Percentiles rank a stretch among this genome's conserved stretches.
phyloP scores from a whole-genome alignment of 768 basidiomycete species.

The Tulasnella sp. region DNA sequence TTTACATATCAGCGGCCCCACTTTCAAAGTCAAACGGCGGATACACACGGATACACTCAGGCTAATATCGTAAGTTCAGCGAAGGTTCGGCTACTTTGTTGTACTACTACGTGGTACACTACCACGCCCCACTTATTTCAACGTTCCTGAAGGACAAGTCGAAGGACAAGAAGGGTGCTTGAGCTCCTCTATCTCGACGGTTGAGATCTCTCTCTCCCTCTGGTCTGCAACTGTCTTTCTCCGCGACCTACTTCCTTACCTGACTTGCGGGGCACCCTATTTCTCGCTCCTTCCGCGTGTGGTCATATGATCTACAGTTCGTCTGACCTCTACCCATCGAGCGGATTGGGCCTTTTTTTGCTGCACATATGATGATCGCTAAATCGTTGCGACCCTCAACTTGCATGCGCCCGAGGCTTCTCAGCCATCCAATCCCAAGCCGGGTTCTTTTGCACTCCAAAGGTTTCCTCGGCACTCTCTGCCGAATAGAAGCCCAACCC shows the following conservation, averaged over 20 bases:
- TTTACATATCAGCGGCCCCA: neutral
- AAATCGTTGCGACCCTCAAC: neutral
- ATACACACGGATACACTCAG: constrained; percentile 10
- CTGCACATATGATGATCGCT: no score
- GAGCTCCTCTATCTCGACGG: neutral
- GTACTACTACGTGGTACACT: neutral
- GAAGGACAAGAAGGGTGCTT: constrained; percentile 1
- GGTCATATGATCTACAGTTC: neutral
- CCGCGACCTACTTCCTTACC: neutral
- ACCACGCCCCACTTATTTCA: neutral
- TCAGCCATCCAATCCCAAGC: neutral
- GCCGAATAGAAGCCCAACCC: neutral
- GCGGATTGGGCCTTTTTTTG: neutral
- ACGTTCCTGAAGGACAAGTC: neutral
- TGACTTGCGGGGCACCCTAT: neutral
- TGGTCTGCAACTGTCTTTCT: neutral
- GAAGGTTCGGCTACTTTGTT: neutral
- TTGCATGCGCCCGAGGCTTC: neutral
- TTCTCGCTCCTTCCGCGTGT: neutral
- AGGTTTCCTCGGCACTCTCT: neutral
- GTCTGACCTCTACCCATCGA: neutral
- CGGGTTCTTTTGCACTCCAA: neutral
- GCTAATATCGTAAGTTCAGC: neutral
- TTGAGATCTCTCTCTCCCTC: neutral
- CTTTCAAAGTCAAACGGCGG: neutral